phyloP scores from a whole-genome alignment of 2,329 filamentous ascomycete species.

The Bipolaris sorokiniana region DNA sequence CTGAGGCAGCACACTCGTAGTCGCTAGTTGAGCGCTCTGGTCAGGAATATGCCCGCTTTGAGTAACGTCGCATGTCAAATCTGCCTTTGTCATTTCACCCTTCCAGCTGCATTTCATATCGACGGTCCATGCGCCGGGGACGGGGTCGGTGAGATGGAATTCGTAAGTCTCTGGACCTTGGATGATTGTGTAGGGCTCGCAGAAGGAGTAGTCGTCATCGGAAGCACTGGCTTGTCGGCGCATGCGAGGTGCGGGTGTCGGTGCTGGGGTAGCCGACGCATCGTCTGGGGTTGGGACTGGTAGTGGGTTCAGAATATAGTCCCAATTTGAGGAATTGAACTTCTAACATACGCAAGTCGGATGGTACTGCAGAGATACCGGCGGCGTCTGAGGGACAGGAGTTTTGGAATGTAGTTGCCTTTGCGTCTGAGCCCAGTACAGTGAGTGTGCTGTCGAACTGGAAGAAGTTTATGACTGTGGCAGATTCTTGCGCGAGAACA shows the following conservation, averaged over 20 bases:
- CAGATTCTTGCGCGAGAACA: constrained; percentile 27
- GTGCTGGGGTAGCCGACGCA: constrained; percentile 11
- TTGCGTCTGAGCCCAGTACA: constrained; percentile 26
- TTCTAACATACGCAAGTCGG: constrained; percentile 2
- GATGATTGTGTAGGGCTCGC: constrained; percentile 33
- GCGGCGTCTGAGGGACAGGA: constrained; percentile 18
- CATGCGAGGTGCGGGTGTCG: constrained; percentile 27
- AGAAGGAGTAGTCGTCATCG: constrained; percentile 14
- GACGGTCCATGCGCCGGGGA: constrained; percentile 24
- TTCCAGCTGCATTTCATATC: constrained; percentile 33
- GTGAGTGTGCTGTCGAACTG: constrained; percentile 24
- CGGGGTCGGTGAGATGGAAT: constrained; percentile 30
- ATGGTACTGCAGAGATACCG: constrained; percentile 20
- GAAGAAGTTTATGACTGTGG: constrained; percentile 24
- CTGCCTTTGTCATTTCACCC: constrained; percentile 27
- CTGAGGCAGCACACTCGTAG: constrained; percentile 4
- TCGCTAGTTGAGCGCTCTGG: neutral
- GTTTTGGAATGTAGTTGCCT: constrained; percentile 32
- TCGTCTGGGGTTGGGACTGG: neutral
- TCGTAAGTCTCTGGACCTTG: constrained; percentile 31
- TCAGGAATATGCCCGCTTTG: constrained; percentile 16
- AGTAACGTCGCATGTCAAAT: constrained; percentile 30
- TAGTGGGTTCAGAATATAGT: neutral
- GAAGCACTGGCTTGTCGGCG: constrained; percentile 21
- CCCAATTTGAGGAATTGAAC: neutral